Base-by-base conservation (phyloP, 805 yeast genomes). In the Candida namnaoensis region DNA sequence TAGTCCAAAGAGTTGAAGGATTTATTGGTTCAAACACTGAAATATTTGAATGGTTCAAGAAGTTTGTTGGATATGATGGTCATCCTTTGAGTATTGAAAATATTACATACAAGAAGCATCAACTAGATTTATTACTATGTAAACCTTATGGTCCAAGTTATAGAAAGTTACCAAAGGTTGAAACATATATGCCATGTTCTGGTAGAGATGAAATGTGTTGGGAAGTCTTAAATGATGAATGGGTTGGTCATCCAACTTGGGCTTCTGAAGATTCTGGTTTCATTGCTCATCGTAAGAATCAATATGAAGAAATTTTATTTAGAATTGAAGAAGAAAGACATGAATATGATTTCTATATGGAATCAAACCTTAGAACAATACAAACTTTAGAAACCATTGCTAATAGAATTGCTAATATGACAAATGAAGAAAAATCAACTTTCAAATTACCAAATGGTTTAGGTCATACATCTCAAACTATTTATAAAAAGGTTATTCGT, bases 191-290 rank as follows among this genome's bases (percentile, higher is more conserved):
- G 95, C 97, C 98, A 23, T 91, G 98, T 54, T 85, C 95, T 9
- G 99, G 99, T 14, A 79, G 99, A 54, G 99, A 93, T 63, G 98
- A 91, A 53, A 85, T 93, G 90, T 93, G 99, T 60, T 91, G 97
- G 97, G 97, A 91, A 57, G 96, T 93, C 13, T 72, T 93, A 52
- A 93, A 93, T 62, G 99, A 93, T 61, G 98, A 91, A 63, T 93
- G 98, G 97, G 98, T 93, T 32, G 96, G 97, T 7, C 98, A 93
- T 63, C 99, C 99, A 23, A 95, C 96, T n/a, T 93, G 99, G 99
- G 99, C 98, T 5, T 91, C 98, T 0, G 99, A 93, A 61, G 99
- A 93, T 61, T 86, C 96, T 11, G 99, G 99, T 0, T 93, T 91
- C 54, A 90, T 93, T 58, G 96, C 99, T n/a, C 99, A 93, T 61